phyloP scores from a whole-genome alignment of 2,329 filamentous ascomycete genomes.

The Colletotrichum orchidophilum region DNA sequence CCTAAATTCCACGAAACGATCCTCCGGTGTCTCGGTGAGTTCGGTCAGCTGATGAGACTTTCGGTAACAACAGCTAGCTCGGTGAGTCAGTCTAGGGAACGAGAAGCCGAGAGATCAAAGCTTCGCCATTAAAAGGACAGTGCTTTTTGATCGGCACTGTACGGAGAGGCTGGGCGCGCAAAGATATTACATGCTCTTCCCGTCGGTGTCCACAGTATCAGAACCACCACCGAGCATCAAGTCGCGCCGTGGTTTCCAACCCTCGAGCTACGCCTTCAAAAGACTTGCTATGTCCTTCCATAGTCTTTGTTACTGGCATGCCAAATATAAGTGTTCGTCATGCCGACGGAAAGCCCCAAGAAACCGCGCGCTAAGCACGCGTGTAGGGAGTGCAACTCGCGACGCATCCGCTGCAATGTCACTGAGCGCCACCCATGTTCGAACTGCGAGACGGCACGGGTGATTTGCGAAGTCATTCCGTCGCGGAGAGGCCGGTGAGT shows the following conservation, averaged over 20 bases:
- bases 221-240: background rate
- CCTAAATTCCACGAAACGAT: no score
- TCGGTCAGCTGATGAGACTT: background rate
- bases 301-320: background rate
- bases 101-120: background rate
- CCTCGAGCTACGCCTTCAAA: background rate
- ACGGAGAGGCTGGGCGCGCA: background rate
- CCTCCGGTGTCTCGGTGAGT: background rate
- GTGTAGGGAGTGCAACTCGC: conserved; percentile 37
- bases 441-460: conserved; percentile 33
- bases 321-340: background rate
- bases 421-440: conserved; percentile 35
- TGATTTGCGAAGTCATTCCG: conserved; percentile 34
- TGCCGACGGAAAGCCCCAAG: conserved; percentile 15
- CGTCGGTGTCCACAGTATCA: background rate
- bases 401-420: conserved; percentile 36
- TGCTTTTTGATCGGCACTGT: background rate
- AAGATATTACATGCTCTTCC: background rate
- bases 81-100: background rate
- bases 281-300: background rate
- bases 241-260: background rate
- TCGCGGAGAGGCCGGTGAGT: conserved; percentile 33
- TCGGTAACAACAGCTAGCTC: background rate
- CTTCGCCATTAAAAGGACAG: background rate
- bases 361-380: conserved; percentile 36